Conservation (phyloP, 2,329 filamentous ascomycete genomes). For the Fusarium siculi region DNA sequence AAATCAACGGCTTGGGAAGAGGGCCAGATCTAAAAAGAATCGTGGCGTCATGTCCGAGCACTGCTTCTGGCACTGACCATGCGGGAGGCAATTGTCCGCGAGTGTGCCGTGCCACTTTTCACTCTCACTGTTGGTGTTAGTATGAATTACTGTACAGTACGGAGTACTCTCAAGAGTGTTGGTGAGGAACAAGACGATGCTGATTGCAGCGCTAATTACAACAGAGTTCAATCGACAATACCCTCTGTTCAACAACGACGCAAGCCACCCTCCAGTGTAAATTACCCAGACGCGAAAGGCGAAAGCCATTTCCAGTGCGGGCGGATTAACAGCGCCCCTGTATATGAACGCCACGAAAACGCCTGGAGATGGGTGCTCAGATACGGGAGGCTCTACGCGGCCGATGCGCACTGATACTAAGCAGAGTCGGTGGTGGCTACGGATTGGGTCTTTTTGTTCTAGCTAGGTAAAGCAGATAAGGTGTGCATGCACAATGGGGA, state of each 20-base stretch:
- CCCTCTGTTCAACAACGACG: background rate
- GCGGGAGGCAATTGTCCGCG: background rate
- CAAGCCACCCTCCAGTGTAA: background rate
- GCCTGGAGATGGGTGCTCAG: background rate
- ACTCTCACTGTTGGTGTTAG: background rate
- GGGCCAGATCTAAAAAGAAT: background rate
- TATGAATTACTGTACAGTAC: background rate
- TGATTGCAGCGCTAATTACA: background rate
- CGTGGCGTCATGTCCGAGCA: conserved; percentile 9
- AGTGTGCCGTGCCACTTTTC: background rate
- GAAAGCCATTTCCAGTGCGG: conserved; percentile 4
- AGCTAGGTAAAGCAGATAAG: background rate
- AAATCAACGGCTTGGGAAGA: background rate
- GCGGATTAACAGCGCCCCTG: background rate
- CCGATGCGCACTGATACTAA: background rate
- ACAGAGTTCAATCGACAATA: conserved; percentile 4
- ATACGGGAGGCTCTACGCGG: background rate
- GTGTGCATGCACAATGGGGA: background rate
- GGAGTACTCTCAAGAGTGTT: background rate
- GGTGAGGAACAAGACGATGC: background rate
- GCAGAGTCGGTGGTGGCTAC: background rate
- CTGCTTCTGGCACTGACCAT: background rate
- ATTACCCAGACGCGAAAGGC: background rate
- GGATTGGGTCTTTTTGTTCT: too few species aligned
- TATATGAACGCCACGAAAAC: background rate